Evolutionary conservation across 768 basidiomycete species (phyloP), one percentile per base, ranked within the genome.

Genomic region (Lentinula guzmanii): DNA sequence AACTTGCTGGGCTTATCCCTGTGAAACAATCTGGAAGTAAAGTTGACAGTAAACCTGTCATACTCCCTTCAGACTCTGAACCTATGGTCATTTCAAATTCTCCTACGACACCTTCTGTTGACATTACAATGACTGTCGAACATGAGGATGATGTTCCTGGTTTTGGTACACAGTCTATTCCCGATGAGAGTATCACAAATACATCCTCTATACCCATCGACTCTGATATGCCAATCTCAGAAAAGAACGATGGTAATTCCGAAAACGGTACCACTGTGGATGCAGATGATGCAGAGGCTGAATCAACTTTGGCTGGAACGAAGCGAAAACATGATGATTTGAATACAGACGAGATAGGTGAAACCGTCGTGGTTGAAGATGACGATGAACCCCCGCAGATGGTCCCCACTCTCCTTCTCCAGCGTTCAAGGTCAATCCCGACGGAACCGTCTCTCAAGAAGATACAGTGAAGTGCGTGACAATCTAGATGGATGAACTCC

Each of bases 361-460:
- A 61, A 43, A 69, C 68, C 28, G 60, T 55, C 56, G 77, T 76
- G 10, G 78, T 77, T 28, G 75, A 72, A 60, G 76, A 70, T 5
- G 85, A 81, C 50, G 79, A 81, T 13, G 79, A 82, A 31, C 72
- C 76, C 76, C 78, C 46, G 76, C 71, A 16, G 82, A 78, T 34
- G 77, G 74, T 35, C 45, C 58, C 15, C 37, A 70, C 35, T 71
- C 77, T 35, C 75, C 78, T 39, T 73, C 81, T 43, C 67, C 81
- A 50, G 80, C 86, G 50, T 72, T 91, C 65, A 91, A 91, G 70
- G 90, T 96, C 58, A 93, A 91, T 68, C 66, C 91, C 7, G 94
- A 98, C 70, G 96, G 95, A 24, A 92, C 93, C 0, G 95, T 98
- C 33, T 91, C 95, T 59, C 95, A 98, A 73, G 87, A 87, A 65